A percentile compares a stretch with the other conserved stretches of the same genome.
Conservation (phyloP, 306 rosid genomes). For the Glycine latifolia region DNA sequence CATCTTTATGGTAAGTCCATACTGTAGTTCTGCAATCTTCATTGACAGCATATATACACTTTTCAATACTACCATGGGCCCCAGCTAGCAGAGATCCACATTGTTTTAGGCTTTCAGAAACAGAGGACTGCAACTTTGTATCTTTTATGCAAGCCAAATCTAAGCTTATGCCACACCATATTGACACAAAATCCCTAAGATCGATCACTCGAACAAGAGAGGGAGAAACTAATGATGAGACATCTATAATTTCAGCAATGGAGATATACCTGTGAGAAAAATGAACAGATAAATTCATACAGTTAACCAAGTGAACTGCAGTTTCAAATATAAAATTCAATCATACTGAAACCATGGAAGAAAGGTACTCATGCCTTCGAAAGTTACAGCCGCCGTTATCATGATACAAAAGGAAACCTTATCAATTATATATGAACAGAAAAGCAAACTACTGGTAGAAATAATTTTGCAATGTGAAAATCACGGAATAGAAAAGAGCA, state of each 20-base stretch:
- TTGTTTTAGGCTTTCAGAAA: slow-evolving; percentile 61
- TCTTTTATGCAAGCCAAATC: slow-evolving; percentile 62
- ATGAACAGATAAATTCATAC: neutral
- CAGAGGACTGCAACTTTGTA: slow-evolving; percentile 44
- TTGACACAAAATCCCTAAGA: slow-evolving; percentile 75
- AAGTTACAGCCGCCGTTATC: neutral
- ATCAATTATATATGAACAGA: neutral
- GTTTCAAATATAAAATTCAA: slow-evolving; percentile 20
- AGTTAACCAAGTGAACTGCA: slow-evolving; percentile 1
- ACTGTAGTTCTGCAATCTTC: slow-evolving; percentile 89
- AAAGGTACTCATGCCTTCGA: slow-evolving; percentile 22
- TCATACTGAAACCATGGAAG: neutral
- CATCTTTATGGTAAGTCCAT: slow-evolving; percentile 78
- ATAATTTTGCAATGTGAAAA: slow-evolving; percentile 6
- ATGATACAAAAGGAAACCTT: neutral
- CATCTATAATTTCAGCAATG: slow-evolving; percentile 73
- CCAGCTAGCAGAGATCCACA: slow-evolving; percentile 74
- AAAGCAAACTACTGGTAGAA: neutral
- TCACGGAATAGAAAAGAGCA: slow-evolving; percentile 1
- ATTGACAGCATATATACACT: slow-evolving; percentile 70
- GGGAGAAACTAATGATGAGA: slow-evolving; percentile 71
- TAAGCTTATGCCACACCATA: slow-evolving; percentile 71
- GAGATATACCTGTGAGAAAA: slow-evolving; percentile 74
- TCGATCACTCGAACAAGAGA: slow-evolving; percentile 68
- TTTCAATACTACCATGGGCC: slow-evolving; percentile 55